Base-by-base conservation (phyloP, 1,284 basidiomycete species). In the Ganoderma meredithae region DNA sequence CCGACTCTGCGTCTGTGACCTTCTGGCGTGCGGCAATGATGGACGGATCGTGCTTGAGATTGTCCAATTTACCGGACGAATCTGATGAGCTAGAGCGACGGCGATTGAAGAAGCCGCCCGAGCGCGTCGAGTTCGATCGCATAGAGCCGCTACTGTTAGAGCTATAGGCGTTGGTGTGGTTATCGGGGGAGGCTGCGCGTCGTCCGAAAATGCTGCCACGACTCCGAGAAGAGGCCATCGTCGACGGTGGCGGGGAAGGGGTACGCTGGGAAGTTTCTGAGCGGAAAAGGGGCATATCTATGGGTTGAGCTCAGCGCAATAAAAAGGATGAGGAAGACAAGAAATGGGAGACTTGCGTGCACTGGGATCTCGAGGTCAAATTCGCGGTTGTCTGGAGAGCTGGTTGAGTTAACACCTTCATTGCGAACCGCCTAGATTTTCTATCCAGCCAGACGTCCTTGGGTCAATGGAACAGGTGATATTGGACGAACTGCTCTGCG, bases 21-120 rank as follows among this genome's bases (percentile, higher is more conserved):
- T 86, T 88, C 71, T 85, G 78, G 33, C 84, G 84, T 10, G 87
- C 89, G 15, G 79, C 78, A 10, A 82, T 65, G 72, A 90, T 86
- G 33, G 81, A 81, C 2, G 87, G 85, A 70, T 90, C 88, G 62
- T 83, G 80, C 64, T 76, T 71, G 49, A 76, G 67, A 58, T 72
- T 62, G 64, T 63, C 40, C n/a, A 61, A 43, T 36, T n/a, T 43
- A 47, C n/a, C n/a, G 8, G 44, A 47, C 22, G 70, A 71, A 44
- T 65, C 66, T 12, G 75, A 71, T 9, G 78, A 77, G 3, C 76
- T 75, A 12, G 74, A 77, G 55, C 76, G 74, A 27, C 72, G 77
- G 58, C 76, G 77, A 39, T 74, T 67, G 69, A 78, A 76, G 65
- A 80, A 72, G 27, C 78, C 75, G 33, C 70, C 67, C 7, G 71